Evolutionary conservation across 192 early-diverging fungal species (phyloP), one percentile per base, ranked within the genome.

Genomic region (Coemansia sp.): DNA sequence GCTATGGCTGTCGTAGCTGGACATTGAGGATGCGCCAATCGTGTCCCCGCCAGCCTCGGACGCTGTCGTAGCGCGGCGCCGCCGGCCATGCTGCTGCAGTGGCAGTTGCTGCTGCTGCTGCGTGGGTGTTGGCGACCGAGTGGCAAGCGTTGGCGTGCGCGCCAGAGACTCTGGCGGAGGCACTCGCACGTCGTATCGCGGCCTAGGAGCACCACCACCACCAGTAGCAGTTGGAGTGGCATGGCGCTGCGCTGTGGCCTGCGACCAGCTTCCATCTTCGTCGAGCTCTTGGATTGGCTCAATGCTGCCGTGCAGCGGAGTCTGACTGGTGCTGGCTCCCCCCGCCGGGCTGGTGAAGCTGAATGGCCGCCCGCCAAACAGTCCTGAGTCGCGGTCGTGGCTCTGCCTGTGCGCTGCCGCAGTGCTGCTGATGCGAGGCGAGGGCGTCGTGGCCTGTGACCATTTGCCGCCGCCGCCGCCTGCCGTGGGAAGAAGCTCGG

Each of bases 271-370:
- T 19, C 59, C 64, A 3, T 77, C 74, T 15, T 73, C 74, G n/a
- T 64, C 67, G 8, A 72, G 59, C 14, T 82, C 79, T 17, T 69
- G 60, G 20, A 82, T 82, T 4, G 79, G 79, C 79, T 68, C 79
- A 27, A 82, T 76, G 4, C 76, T 59, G 9, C 53, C 42, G 6
- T 45, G 65, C 14, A 22, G 5, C 12, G 32, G 47, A 11, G 68
- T 60, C 6, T 64, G 61, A 54, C 63, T 37, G 10, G 53, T 47
- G 42, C 59, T 60, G 53, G 45, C 58, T 4, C 51, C 51, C 14
- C 51, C 51, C 0, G 29, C 51, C 20, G 57, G 51, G 54, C 66
- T 72, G 35, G 74, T 64, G 25, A 76, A 70, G 22, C 59, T 70
- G 36, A 80, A 74, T 6, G 66, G 20, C 62, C 72, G 79, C 9